Evolutionary conservation across 116 monocot genomes (phyloP), one percentile per base, ranked within the genome.

Genomic region (Zostera marina): DNA sequence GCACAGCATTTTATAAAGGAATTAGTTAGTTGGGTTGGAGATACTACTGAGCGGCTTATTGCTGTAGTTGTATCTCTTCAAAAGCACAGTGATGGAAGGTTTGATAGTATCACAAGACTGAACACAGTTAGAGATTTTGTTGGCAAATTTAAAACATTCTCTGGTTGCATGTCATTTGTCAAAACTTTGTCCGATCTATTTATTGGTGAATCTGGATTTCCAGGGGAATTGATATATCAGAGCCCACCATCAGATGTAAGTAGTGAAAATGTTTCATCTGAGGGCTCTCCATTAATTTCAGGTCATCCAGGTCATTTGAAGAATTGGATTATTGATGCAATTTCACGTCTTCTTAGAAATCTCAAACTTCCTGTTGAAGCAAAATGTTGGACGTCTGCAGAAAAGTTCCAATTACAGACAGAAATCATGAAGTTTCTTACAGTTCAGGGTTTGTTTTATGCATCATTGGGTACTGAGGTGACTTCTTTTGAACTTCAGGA

Each of bases 401-500:
- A 76, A 22, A 98, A 83, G 59, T 83, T 75, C 67, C 74, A 60
- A n/a, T 74, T 98, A 52, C 87, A 91, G 67, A 70, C 73, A 44
- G 83, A 83, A 62, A 79, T 89, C 44, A 76, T 79, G 76, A 98
- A 98, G 68, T 98, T 98, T 61, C 59, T 98, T 44, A 76, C 91
- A 22, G 87, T 98, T 58, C 91, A 98, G 63, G 98, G 98, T 42
- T 69, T 98, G 60, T 91, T 98, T 55, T 78, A 86, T 75, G 81
- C 98, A 44, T 98, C 98, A 45, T 55, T 98, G 23, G 98, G 98
- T 25, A 90, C 76, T 55, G 98, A 90, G 69, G 74, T 98, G 8
- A 98, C 91, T 23, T 98, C 98, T 14, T 98, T 98, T 69, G 91
- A 98, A 66, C 64, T 98, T 69, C 81, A 81, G 64, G 91, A 98